Conservation (phyloP, 179 eudicot species). For the Beta macrorhiza region DNA sequence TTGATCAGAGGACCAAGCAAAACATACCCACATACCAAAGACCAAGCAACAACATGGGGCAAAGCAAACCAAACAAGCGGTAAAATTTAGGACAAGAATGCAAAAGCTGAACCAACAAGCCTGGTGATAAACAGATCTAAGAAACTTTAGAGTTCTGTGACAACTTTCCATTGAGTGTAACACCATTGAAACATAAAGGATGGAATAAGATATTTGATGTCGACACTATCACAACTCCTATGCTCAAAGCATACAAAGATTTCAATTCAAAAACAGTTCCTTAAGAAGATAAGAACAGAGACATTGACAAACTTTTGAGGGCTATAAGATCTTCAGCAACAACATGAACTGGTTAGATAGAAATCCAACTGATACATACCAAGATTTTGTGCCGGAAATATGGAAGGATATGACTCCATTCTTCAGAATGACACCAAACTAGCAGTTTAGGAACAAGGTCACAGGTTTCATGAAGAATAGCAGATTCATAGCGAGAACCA, state of each 20-base stretch:
- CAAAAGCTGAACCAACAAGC: background rate
- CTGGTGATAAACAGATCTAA: background rate
- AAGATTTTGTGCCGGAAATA: constrained; percentile 80
- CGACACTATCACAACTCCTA: constrained; percentile 2
- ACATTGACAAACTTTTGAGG: background rate
- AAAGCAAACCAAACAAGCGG: background rate
- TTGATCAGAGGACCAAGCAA: background rate
- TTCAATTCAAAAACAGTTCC: background rate
- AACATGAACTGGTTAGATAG: background rate
- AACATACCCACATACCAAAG: background rate
- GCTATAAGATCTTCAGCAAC: background rate
- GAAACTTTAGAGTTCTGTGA: background rate
- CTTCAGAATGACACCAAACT: constrained; percentile 47
- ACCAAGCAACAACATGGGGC: too few relatives aligned
- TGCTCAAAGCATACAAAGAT: background rate
- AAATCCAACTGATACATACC: constrained; percentile 42
- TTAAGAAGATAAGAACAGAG: background rate
- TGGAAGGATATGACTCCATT: constrained; percentile 35
- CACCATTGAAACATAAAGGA: background rate
- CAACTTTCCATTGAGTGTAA: background rate
- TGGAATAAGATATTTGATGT: background rate
- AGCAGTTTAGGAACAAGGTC: constrained; percentile 52
- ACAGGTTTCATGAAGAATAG: constrained; percentile 36
- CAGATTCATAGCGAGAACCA: constrained; percentile 24
- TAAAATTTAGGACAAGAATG: background rate